A percentile compares a stretch with the other conserved stretches of the same genome.
phyloP scores from a whole-genome alignment of 441 rosid species.

The Geranium incanum region DNA sequence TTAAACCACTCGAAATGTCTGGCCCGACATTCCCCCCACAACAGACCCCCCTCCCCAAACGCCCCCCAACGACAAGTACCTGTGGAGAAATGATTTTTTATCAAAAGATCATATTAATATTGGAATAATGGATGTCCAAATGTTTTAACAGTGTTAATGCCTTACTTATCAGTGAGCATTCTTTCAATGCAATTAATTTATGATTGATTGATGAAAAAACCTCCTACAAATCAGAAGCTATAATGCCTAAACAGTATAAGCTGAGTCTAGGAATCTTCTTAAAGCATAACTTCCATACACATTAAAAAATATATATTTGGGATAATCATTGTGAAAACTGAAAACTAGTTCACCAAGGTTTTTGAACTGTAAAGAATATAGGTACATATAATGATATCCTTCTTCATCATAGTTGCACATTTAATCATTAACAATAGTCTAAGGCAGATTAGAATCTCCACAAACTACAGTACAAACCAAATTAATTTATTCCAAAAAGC shows the following conservation, averaged over 20 bases:
- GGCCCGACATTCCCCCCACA: conserved; percentile 90
- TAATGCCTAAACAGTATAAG: neutral
- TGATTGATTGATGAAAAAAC: neutral
- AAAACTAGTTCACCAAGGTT: neutral
- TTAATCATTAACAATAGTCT: neutral
- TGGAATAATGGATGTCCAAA: neutral
- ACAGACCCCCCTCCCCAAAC: conserved; percentile 86
- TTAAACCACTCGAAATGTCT: conserved; percentile 91
- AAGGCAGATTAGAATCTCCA: neutral
- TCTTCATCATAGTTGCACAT: neutral
- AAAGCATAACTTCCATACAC: neutral
- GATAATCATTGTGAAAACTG: neutral
- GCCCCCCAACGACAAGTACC: conserved; percentile 97
- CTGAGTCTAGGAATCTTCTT: neutral
- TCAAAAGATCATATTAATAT: neutral
- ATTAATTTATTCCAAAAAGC: neutral
- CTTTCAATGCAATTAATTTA: neutral
- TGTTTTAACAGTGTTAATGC: neutral
- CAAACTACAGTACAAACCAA: neutral
- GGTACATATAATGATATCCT: neutral
- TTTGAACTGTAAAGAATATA: neutral
- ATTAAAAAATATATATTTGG: neutral
- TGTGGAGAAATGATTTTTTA: conserved; percentile 17
- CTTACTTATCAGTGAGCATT: neutral
- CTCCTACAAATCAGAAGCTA: conserved; percentile 4